Evolutionary conservation across 371 early-diverging fungal species (phyloP).

Genomic region (Zychaea mexicana): DNA sequence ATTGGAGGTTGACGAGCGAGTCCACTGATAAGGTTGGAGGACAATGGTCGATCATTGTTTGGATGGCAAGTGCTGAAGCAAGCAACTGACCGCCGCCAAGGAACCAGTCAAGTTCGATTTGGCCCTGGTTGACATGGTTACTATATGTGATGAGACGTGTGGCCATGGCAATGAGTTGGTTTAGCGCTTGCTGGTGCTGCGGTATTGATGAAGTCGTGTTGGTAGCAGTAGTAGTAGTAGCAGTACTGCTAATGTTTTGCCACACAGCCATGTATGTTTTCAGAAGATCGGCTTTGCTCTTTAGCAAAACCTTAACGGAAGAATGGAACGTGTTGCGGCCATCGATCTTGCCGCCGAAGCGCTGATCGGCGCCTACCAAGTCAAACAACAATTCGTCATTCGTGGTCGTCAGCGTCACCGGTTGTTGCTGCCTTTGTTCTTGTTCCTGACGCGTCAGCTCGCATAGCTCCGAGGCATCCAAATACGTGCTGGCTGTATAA

Average conservation of each 20-base stretch:
- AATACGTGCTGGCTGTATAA: constrained; percentile 30
- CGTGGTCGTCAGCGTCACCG: neutral
- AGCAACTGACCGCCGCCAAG: constrained; percentile 39
- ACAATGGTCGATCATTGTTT: constrained; percentile 15
- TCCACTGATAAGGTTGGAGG: neutral
- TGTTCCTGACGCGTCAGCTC: neutral
- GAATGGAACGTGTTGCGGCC: constrained; percentile 33
- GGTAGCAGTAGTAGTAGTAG: no score
- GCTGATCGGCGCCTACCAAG: constrained; percentile 28
- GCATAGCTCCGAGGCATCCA: constrained; percentile 17
- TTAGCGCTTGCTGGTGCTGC: constrained; percentile 1
- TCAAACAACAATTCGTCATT: constrained; percentile 30
- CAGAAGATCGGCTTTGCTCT: constrained; percentile 34
- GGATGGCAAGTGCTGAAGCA: constrained; percentile 33
- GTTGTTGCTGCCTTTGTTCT: neutral
- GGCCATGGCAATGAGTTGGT: constrained; percentile 22
- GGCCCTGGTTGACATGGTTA: constrained; percentile 5
- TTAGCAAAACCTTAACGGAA: constrained; percentile 31
- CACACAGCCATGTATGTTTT: constrained; percentile 27
- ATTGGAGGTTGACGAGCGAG: constrained; percentile 28
- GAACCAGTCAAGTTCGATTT: constrained; percentile 28
- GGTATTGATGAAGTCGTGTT: neutral
- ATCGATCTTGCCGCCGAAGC: constrained; percentile 43
- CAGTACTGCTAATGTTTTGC: neutral
- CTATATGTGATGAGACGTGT: constrained; percentile 10